Evolutionary conservation across 2,329 filamentous ascomycete species (phyloP).

Genomic region (Aspergillus floridensis): DNA sequence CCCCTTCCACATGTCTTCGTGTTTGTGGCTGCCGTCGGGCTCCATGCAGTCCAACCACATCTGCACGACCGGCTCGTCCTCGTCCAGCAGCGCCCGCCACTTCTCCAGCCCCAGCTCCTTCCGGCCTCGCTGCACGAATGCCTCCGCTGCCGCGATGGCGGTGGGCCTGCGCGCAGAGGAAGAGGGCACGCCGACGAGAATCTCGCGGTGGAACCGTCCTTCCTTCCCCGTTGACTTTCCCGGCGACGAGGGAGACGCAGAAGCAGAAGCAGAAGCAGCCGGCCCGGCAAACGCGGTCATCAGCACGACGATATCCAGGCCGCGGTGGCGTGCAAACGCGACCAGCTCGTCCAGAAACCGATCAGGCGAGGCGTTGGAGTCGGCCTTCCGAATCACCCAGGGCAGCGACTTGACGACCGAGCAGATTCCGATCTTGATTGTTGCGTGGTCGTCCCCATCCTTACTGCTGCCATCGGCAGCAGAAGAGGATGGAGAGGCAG

Average conservation of each 20-base stretch:
- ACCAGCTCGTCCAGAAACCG: constrained; percentile 44
- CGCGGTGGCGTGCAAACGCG: constrained; percentile 46
- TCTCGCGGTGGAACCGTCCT: constrained; percentile 50
- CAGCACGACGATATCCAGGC: constrained; percentile 55
- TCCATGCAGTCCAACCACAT: constrained; percentile 12
- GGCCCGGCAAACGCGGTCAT: constrained; percentile 57
- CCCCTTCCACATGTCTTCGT: constrained; percentile 39
- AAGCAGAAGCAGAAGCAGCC: constrained; percentile 13
- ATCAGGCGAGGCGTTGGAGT: constrained; percentile 8
- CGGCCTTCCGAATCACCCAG: constrained; percentile 54
- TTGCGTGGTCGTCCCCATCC: not conserved
- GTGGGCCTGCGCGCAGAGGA: constrained; percentile 17
- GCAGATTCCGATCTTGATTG: constrained; percentile 55
- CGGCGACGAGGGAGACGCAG: not conserved
- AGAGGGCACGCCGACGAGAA: constrained; percentile 49
- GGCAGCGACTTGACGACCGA: constrained; percentile 56
- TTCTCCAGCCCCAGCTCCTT: constrained; percentile 44
- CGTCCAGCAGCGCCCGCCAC: constrained; percentile 28
- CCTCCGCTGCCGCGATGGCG: constrained; percentile 43
- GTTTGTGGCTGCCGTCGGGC: not conserved
- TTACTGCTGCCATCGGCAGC: not conserved
- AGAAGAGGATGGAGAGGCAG: not conserved
- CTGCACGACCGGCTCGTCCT: constrained; percentile 18
- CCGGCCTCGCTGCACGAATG: constrained; percentile 44
- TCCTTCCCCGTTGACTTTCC: not conserved